phyloP scores from a whole-genome alignment of 2,329 filamentous ascomycete genomes.

The Lachnellula arida region DNA sequence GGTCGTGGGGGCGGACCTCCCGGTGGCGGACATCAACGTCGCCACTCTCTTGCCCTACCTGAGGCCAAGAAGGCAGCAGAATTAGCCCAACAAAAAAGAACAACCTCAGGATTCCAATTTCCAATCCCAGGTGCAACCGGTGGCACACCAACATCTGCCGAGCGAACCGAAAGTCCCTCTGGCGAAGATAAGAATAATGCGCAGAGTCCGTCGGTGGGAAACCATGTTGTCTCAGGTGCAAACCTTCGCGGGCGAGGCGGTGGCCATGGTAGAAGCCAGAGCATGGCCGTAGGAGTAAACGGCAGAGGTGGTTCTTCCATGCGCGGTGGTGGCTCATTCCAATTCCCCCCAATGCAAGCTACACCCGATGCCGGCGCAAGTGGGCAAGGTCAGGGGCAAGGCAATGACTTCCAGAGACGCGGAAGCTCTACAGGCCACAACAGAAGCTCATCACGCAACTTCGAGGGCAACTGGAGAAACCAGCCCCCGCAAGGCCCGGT shows the following conservation, averaged over 20 bases:
- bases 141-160: slow-evolving; percentile 52
- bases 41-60: slow-evolving; percentile 89
- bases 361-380: slow-evolving; percentile 47
- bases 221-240: slow-evolving; percentile 17
- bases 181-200: slow-evolving; percentile 25
- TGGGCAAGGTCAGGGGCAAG: slow-evolving; percentile 26
- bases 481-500: slow-evolving; percentile 50
- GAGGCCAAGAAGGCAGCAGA: slow-evolving; percentile 98
- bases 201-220: slow-evolving; percentile 20
- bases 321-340: slow-evolving; percentile 67
- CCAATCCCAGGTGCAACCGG: slow-evolving; percentile 68
- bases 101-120: slow-evolving; percentile 91
- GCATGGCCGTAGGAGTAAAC: slow-evolving; percentile 72
- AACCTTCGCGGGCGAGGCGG: slow-evolving; percentile 48
- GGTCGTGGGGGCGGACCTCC: slow-evolving; percentile 66
- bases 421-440: slow-evolving; percentile 67
- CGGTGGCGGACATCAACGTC: slow-evolving; percentile 78
- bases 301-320: slow-evolving; percentile 57
- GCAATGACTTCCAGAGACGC: slow-evolving; percentile 67
- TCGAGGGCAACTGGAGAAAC: slow-evolving; percentile 97
- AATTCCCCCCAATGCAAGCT: slow-evolving; percentile 55
- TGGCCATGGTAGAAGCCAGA: slow-evolving; percentile 76
- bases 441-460: slow-evolving; percentile 83
- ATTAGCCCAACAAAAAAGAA: slow-evolving; percentile 92
- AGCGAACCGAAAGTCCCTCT: slow-evolving; percentile 28